Evolutionary conservation across 1,284 basidiomycete genomes (phyloP).

Genomic region (Leccinum pallidistipes): DNA sequence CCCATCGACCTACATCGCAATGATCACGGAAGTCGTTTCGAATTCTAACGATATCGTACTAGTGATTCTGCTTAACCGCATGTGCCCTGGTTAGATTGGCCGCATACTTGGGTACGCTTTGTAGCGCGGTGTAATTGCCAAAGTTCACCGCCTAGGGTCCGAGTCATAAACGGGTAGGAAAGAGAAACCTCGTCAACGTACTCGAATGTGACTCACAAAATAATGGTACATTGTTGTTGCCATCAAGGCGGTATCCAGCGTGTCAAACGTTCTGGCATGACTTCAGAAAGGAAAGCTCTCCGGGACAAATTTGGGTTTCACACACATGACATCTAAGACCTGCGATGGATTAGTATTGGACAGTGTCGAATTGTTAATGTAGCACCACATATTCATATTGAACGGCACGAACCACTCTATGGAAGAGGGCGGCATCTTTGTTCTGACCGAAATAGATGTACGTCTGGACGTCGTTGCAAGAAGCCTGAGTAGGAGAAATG

Average conservation of each 20-base stretch:
- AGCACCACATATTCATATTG: not conserved
- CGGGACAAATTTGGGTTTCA: not conserved
- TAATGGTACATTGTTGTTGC: slow-evolving; percentile 1
- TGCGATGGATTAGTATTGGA: not conserved
- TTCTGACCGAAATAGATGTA: slow-evolving; percentile 8
- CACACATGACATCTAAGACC: slow-evolving; percentile 5
- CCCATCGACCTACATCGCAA: slow-evolving; percentile 3
- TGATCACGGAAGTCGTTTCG: slow-evolving; percentile 2
- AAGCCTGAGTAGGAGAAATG: slow-evolving; percentile 3
- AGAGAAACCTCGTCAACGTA: not conserved
- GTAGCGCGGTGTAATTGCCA: slow-evolving; percentile 4
- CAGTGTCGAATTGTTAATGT: not conserved
- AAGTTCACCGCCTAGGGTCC: not conserved
- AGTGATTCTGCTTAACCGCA: not conserved
- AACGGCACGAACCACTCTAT: not conserved
- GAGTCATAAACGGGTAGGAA: not conserved
- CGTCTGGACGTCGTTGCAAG: slow-evolving; percentile 12
- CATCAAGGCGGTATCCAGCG: slow-evolving; percentile 1
- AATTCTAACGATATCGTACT: slow-evolving; percentile 7
- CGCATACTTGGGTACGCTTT: slow-evolving; percentile 1
- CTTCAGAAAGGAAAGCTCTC: not conserved
- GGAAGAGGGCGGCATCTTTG: slow-evolving; percentile 1
- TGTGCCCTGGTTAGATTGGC: not conserved
- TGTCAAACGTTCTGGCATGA: slow-evolving; percentile 1
- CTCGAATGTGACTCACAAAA: slow-evolving; percentile 2